Conservation (phyloP, 805 yeast species). For the Blastobotrys terrestris region DNA sequence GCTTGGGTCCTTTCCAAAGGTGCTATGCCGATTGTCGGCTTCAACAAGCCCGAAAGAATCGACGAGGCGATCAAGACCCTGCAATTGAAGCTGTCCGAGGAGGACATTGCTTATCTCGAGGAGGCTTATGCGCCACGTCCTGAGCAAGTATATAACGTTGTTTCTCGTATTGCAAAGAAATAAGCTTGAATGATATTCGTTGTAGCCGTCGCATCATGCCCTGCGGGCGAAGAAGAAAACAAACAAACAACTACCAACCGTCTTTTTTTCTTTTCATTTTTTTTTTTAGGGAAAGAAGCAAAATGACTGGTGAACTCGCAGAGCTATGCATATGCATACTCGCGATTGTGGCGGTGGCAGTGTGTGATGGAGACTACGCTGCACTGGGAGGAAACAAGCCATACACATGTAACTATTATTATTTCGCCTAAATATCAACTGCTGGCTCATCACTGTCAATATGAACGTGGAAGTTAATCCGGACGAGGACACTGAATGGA, state of each 20-base stretch:
- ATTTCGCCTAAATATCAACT: not conserved
- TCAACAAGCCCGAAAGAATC: conserved; percentile 43
- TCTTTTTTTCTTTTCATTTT: not conserved
- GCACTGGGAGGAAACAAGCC: not conserved
- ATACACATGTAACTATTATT: not conserved
- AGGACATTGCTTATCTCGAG: conserved; percentile 28
- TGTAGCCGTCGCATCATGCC: not conserved
- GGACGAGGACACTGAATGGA: conserved; percentile 97
- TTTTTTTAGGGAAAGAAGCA: not conserved
- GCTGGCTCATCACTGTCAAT: not conserved
- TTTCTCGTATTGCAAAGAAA: not conserved
- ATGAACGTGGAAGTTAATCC: conserved; percentile 79
- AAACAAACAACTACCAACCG: too few relatives aligned
- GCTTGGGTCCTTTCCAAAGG: conserved; percentile 54
- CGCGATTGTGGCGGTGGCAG: not conserved
- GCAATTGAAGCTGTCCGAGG: conserved; percentile 34
- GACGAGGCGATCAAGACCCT: conserved; percentile 46
- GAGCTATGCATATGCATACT: too few relatives aligned
- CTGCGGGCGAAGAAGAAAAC: too few relatives aligned
- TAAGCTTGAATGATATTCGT: not conserved
- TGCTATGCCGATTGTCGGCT: conserved; percentile 50
- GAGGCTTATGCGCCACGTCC: conserved; percentile 23
- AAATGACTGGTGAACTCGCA: not conserved
- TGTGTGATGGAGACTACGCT: not conserved
- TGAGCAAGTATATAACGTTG: too few relatives aligned